These are phyloP conservation scores for Digitaria exilis DNA, from an alignment of 202 grass and related monocot genomes.

Conservation along the genomic window DNA sequence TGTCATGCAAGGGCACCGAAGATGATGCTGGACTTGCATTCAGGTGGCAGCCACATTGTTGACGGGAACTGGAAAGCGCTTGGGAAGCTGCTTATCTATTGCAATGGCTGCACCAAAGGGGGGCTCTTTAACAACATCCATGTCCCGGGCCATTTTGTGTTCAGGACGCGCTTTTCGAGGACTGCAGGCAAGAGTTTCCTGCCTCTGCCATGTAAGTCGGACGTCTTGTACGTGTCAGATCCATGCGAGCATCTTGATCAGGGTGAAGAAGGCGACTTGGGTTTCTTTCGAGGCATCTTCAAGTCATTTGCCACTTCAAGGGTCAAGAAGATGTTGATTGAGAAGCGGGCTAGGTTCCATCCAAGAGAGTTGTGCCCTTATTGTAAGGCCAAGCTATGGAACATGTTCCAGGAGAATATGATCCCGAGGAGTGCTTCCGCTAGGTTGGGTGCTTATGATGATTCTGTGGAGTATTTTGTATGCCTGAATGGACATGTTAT, in stretches of 20 bases:
- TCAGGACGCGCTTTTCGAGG: constrained; percentile 81
- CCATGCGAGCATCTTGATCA: constrained; percentile 98
- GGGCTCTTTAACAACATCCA: constrained; percentile 65
- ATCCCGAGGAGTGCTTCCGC: constrained; percentile 66
- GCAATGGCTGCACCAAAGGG: constrained; percentile 76
- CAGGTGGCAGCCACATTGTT: constrained; percentile 80
- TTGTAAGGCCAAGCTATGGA: constrained; percentile 96
- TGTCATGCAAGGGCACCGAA: constrained; percentile 88
- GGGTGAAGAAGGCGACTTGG: constrained; percentile 92
- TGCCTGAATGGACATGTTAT: constrained; percentile 96
- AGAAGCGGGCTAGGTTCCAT: constrained; percentile 80
- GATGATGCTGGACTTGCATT: constrained; percentile 98
- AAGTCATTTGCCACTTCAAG: constrained; percentile 86
- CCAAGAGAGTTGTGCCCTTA: constrained; percentile 83
- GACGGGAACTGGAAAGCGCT: constrained; percentile 99
- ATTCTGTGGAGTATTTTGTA: constrained; percentile 93
- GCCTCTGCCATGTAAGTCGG: constrained; percentile 71
- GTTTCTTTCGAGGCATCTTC: constrained; percentile 93
- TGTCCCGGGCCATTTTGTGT: constrained; percentile 79
- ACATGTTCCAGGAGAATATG: constrained; percentile 92
- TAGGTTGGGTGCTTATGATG: constrained; percentile 78
- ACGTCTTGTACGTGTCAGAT: constrained; percentile 93
- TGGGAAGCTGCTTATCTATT: constrained; percentile 94
- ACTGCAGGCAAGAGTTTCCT: constrained; percentile 90
- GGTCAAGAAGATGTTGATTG: constrained; percentile 88